Conservation (phyloP, 495 filamentous ascomycete species). For the Diplogelasinospora grovesii region DNA sequence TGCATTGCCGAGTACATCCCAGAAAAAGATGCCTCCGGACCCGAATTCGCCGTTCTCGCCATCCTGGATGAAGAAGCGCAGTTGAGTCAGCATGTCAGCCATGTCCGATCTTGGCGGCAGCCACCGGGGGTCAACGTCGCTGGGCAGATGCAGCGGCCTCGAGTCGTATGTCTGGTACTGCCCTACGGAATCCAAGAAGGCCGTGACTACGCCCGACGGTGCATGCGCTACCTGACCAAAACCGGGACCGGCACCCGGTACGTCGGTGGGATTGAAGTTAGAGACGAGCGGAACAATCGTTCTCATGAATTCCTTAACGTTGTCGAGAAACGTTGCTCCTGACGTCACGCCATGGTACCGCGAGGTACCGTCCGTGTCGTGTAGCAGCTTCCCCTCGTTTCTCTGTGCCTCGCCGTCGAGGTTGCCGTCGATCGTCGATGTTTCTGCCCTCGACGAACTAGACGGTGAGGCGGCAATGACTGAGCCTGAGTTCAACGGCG, state of each 20-base stretch:
- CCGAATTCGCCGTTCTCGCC: conserved; percentile 16
- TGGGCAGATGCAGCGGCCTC: conserved; percentile 21
- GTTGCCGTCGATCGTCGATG: conserved; percentile 1
- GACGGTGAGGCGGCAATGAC: background rate
- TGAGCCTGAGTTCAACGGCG: conserved; percentile 2
- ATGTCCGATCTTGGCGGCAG: conserved; percentile 23
- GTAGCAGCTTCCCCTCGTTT: conserved; percentile 22
- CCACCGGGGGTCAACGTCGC: conserved; percentile 14
- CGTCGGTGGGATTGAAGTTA: conserved; percentile 1
- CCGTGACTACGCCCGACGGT: no score
- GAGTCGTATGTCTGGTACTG: conserved; percentile 37
- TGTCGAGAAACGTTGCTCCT: conserved; percentile 33
- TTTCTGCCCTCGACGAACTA: background rate
- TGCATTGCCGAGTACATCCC: no score
- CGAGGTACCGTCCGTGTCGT: conserved; percentile 24
- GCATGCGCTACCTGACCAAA: background rate
- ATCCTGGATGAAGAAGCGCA: conserved; percentile 27
- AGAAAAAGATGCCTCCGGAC: conserved; percentile 33
- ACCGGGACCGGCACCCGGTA: no score
- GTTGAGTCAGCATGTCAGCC: conserved; percentile 13
- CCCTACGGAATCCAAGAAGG: conserved; percentile 26
- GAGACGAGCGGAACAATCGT: conserved; percentile 15
- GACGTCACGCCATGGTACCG: conserved; percentile 35
- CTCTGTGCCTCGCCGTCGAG: conserved; percentile 14
- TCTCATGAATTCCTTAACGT: conserved; percentile 29